Conservation (phyloP, 2,329 filamentous ascomycete genomes). For the Ploettnerulaceae sp. region DNA sequence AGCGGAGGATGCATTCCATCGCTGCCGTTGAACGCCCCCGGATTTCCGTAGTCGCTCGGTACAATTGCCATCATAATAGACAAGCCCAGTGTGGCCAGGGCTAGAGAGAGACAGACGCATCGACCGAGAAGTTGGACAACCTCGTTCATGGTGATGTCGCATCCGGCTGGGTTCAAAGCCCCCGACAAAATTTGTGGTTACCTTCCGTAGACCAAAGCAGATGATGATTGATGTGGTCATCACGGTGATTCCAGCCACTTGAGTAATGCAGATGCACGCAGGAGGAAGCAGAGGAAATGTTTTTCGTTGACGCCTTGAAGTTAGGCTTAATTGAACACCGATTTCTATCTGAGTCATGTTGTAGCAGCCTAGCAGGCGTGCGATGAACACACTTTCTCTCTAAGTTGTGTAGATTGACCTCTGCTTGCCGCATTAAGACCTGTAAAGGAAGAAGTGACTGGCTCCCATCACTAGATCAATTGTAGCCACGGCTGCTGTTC, state of each 20-base stretch:
- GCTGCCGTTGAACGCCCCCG: neutral
- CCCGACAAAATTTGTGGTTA: no score
- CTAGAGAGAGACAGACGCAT: neutral
- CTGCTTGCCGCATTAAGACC: neutral
- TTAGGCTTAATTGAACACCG: conserved; percentile 1
- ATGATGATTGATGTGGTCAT: neutral
- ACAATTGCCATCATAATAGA: conserved; percentile 5
- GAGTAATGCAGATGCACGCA: neutral
- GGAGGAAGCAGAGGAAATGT: neutral
- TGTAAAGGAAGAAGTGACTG: neutral
- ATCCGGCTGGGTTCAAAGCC: no score
- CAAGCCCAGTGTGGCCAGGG: neutral
- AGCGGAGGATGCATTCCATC: conserved; percentile 3
- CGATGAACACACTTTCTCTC: neutral
- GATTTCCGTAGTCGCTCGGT: conserved; percentile 4
- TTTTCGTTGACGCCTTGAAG: neutral
- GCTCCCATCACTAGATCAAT: neutral
- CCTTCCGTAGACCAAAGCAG: neutral
- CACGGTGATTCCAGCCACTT: neutral
- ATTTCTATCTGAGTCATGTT: no score
- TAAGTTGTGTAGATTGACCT: neutral
- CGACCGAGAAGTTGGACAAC: neutral
- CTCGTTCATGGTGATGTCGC: neutral
- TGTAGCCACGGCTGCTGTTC: neutral
- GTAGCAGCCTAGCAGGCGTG: neutral